A percentile compares a stretch with the other conserved stretches of the same genome.
These are phyloP conservation scores for Kwoniella shivajii DNA, from an alignment of 1,284 basidiomycete genomes.

Conservation along the genomic window DNA sequence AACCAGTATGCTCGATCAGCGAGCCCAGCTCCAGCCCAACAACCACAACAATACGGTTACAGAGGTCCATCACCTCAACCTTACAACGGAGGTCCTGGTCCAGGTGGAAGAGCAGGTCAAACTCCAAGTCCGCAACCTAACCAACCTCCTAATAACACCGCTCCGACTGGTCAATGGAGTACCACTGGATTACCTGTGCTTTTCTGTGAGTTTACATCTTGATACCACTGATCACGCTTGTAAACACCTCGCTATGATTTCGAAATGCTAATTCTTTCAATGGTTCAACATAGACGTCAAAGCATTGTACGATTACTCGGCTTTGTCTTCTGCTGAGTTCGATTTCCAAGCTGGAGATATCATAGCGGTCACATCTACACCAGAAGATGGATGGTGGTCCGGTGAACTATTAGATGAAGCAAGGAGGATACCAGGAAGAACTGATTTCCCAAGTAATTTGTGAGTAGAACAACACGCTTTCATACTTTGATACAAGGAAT, in stretches of 20 bases:
- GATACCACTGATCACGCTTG: not conserved
- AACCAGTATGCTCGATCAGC: constrained; percentile 22
- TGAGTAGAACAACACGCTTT: constrained; percentile 34
- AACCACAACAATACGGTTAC: constrained; percentile 29
- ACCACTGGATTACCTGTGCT: constrained; percentile 50
- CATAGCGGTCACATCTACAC: constrained; percentile 86
- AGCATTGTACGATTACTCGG: constrained; percentile 88
- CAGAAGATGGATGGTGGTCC: constrained; percentile 94
- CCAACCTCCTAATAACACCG: constrained; percentile 41
- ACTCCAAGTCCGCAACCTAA: constrained; percentile 48
- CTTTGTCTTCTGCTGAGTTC: constrained; percentile 66
- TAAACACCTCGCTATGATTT: not conserved
- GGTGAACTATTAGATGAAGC: constrained; percentile 74
- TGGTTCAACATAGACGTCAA: constrained; percentile 71
- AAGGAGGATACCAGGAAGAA: constrained; percentile 71
- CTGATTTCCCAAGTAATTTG: constrained; percentile 93
- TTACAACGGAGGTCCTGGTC: constrained; percentile 14
- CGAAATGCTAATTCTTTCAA: not conserved
- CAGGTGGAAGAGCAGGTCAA: constrained; percentile 17
- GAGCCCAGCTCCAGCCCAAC: constrained; percentile 21
- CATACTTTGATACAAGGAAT: not conserved
- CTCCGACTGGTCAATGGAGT: constrained; percentile 53
- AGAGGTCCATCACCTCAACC: constrained; percentile 27
- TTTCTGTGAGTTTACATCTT: constrained; percentile 47
- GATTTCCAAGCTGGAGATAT: constrained; percentile 89